Evolutionary conservation across 208 protist species (phyloP).

Genomic region (Trypanosomatidae sp.): DNA sequence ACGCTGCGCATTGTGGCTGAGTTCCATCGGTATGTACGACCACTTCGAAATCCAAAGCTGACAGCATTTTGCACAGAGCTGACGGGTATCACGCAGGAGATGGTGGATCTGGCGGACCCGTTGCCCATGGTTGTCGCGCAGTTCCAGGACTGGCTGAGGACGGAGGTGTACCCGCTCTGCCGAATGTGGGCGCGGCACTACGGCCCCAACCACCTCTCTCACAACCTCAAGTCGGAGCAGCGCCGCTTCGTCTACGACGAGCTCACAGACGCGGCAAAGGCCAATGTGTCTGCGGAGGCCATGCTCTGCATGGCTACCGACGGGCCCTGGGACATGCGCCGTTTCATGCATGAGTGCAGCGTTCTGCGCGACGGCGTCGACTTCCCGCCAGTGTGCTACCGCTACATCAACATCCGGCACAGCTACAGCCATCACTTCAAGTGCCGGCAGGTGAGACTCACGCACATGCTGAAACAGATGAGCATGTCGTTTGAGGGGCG

Average conservation of each 20-base stretch:
- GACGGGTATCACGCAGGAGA: slow-evolving; percentile 95
- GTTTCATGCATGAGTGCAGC: slow-evolving; percentile 88
- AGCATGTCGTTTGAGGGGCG: slow-evolving; percentile 80
- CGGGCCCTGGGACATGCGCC: slow-evolving; percentile 91
- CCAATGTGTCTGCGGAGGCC: slow-evolving; percentile 37
- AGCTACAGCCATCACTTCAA: slow-evolving; percentile 69
- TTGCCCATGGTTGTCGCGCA: slow-evolving; percentile 56
- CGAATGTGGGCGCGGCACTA: slow-evolving; percentile 36
- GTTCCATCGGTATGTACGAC: slow-evolving; percentile 92
- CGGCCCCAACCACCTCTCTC: slow-evolving; percentile 29
- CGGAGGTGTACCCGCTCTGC: slow-evolving; percentile 73
- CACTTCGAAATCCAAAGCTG: slow-evolving; percentile 70
- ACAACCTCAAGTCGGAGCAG: slow-evolving; percentile 52
- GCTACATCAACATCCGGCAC: slow-evolving; percentile 88
- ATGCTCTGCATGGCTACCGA: slow-evolving; percentile 88
- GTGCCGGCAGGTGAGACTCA: slow-evolving; percentile 59
- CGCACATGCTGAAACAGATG: slow-evolving; percentile 77
- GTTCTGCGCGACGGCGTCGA: slow-evolving; percentile 72
- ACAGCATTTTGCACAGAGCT: slow-evolving; percentile 93
- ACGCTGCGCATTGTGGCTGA: slow-evolving; percentile 67
- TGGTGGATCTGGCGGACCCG: slow-evolving; percentile 76
- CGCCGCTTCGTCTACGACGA: slow-evolving; percentile 57
- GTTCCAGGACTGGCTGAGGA: slow-evolving; percentile 69
- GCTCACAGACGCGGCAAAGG: slow-evolving; percentile 22
- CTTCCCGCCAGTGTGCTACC: slow-evolving; percentile 89